Conservation (phyloP, 352 stramenopile genomes). For the Aphanomyces cochlioides region DNA sequence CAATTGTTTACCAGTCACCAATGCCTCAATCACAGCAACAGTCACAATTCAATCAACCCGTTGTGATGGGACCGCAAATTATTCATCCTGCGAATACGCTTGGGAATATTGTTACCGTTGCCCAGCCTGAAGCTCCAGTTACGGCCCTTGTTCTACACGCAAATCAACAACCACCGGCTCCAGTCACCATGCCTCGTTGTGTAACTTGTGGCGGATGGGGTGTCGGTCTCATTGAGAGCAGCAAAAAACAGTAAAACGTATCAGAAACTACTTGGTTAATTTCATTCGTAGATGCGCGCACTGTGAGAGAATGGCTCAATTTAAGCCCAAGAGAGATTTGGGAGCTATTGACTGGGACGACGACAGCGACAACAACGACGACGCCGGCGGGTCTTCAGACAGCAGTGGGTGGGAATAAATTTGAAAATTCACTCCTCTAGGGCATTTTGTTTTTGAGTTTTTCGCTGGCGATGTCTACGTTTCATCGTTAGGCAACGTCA, state of each 20-base stretch:
- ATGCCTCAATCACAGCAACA: too few species aligned
- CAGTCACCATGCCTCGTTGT: slow-evolving; percentile 11
- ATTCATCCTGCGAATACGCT: too few species aligned
- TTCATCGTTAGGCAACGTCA: not conserved
- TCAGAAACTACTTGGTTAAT: not conserved
- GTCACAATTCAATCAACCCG: too few species aligned
- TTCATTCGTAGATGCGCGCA: not conserved
- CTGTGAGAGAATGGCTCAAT: not conserved
- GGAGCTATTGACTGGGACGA: slow-evolving; percentile 28
- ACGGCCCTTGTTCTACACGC: too few species aligned
- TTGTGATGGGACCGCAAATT: too few species aligned
- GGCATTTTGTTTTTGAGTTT: not conserved
- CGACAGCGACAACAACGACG: slow-evolving; percentile 5
- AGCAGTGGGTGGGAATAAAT: slow-evolving; percentile 21
- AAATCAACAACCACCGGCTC: too few species aligned
- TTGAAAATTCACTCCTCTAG: too few species aligned
- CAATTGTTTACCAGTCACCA: too few species aligned
- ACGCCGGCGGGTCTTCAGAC: not conserved
- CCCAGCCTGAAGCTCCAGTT: too few species aligned
- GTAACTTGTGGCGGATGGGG: slow-evolving; percentile 18
- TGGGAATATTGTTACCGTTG: too few species aligned
- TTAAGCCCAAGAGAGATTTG: not conserved
- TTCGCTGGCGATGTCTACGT: not conserved
- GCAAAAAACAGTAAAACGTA: not conserved
- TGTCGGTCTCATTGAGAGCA: slow-evolving; percentile 10